phyloP scores from a whole-genome alignment of 2,329 filamentous ascomycete species.

The Falciphora oryzae region DNA sequence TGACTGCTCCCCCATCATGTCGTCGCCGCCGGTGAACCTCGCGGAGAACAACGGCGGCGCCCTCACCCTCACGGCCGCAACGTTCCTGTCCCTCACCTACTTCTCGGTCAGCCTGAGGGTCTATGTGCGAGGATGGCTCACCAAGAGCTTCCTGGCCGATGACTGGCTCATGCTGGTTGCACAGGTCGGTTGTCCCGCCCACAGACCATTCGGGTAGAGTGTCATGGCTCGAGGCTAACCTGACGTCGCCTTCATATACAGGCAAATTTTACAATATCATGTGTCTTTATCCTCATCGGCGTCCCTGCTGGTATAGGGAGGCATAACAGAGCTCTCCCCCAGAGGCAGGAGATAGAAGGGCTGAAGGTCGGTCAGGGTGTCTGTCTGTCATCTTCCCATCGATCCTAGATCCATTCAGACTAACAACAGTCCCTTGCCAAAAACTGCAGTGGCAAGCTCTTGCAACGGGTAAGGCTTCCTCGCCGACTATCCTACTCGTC shows the following conservation, averaged over 20 bases:
- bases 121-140: conserved; percentile 39
- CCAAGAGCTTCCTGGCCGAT: conserved; percentile 40
- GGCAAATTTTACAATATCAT: conserved; percentile 41
- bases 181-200: conserved; percentile 28
- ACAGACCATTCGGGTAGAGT: neutral
- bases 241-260: conserved; percentile 17
- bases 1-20: neutral
- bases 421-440: neutral
- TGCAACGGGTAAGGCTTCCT: conserved; percentile 27
- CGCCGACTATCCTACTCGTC: no score
- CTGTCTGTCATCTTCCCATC: no score
- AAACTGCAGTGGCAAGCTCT: conserved; percentile 41
- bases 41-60: conserved; percentile 33
- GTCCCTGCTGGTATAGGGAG: conserved; percentile 37
- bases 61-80: conserved; percentile 29
- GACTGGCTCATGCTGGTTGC: conserved; percentile 49
- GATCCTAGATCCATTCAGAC: neutral
- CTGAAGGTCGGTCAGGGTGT: conserved; percentile 32
- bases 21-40: conserved; percentile 22
- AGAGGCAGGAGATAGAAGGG: conserved; percentile 35
- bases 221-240: neutral
- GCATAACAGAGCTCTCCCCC: conserved; percentile 39
- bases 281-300: conserved; percentile 38
- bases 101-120: conserved; percentile 35
- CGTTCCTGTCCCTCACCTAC: conserved; percentile 35